Base-by-base conservation (phyloP, 805 yeast genomes). In the Saccharomyces eubayanus region DNA sequence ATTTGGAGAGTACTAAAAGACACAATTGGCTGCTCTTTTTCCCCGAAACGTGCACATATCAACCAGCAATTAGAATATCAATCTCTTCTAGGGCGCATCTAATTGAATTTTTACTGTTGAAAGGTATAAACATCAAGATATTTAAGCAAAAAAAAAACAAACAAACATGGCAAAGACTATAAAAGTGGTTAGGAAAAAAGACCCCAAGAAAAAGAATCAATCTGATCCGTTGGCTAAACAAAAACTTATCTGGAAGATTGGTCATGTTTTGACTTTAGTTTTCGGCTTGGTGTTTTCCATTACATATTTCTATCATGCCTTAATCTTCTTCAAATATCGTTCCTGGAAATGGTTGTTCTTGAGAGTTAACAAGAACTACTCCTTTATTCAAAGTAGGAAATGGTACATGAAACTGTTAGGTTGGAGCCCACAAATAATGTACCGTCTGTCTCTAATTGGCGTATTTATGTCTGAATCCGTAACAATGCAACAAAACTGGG, bases 401-500 rank as follows among this genome's bases (percentile, higher is more conserved):
- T 62, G 67, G 68, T 57, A 57, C 48, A 57, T 61, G 47, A 46
- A 51, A 8, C n/a, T 64, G 10, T 40, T 62, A 28, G 53, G 63
- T 31, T 77, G 61, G 68, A 64, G 77, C 51, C 81, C 85, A 28
- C 67, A 74, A n/a, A 65, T 83, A 12, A 55, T 75, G 31, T 87
- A 85, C 69, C 70, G 84, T 56, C 58, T 82, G 45, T 65, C 85
- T 6, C 70, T 86, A 14, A 47, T 80, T 6, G 91, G 91, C 14
- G 77, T 82, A 0, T 63, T 79, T 40, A 51, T 71, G 11, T 75
- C 90, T 3, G 77, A 82, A 60, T 56, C 76, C 0, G 71, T 83
- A 46, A 77, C 88, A 1, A 72, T 81, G 51, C 62, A 77, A 31
- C 84, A 84, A 48, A 81, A 81, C 58, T 84, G 83, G 71, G 83